phyloP scores from a whole-genome alignment of 208 protist genomes.

The Tetramitus jugosus region DNA sequence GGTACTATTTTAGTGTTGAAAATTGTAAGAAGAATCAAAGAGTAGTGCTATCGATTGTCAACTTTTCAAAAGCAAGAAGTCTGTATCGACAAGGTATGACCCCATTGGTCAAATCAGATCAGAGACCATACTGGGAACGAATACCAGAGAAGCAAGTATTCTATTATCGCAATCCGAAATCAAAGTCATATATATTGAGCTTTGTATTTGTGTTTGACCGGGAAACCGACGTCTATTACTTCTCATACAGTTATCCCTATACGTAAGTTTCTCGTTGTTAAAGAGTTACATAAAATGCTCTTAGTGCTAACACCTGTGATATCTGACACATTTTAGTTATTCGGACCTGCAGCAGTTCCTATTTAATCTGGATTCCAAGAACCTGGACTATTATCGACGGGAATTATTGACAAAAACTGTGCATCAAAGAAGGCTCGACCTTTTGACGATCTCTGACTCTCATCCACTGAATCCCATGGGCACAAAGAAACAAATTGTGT shows the following conservation, averaged over 20 bases:
- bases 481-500: background rate
- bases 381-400: slow-evolving; percentile 32
- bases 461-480: background rate
- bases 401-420: slow-evolving; percentile 33
- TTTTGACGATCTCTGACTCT: background rate
- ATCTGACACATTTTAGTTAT: too few relatives aligned
- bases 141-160: slow-evolving; percentile 31
- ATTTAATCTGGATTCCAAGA: slow-evolving; percentile 26
- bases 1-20: slow-evolving; percentile 47
- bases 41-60: slow-evolving; percentile 44
- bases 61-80: slow-evolving; percentile 41
- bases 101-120: slow-evolving; percentile 34
- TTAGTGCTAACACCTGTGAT: too few relatives aligned
- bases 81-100: slow-evolving; percentile 47
- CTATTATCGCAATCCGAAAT: slow-evolving; percentile 30
- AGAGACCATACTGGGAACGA: slow-evolving; percentile 32
- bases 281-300: too few relatives aligned
- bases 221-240: slow-evolving; percentile 41
- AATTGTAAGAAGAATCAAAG: slow-evolving; percentile 37
- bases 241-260: slow-evolving; percentile 47
- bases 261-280: too few relatives aligned
- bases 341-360: slow-evolving; percentile 38
- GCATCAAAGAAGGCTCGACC: slow-evolving; percentile 21
- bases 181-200: slow-evolving; percentile 35
- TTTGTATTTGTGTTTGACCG: slow-evolving; percentile 43